Conservation (phyloP, 2,329 filamentous ascomycete genomes). For the Rhynchosporium graminicola region DNA sequence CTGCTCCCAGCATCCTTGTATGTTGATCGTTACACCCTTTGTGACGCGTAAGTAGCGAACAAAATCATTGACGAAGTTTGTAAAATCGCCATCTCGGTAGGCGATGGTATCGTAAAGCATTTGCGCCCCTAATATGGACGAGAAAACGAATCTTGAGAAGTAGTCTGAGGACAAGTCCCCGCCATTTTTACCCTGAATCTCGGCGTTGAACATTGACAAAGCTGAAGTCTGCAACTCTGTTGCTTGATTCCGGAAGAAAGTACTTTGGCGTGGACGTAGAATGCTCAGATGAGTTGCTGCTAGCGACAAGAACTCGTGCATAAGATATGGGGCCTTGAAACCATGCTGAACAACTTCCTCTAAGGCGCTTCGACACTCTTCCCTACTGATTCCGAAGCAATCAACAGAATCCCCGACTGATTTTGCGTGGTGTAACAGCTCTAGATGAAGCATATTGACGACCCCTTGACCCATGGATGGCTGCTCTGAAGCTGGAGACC, state of each 20-base stretch:
- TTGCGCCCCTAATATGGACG: background rate
- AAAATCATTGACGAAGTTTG: background rate
- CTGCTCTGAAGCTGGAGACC: conserved; percentile 6
- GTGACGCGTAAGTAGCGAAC: conserved; percentile 1
- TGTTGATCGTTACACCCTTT: conserved; percentile 4
- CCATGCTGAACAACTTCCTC: background rate
- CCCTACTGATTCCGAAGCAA: background rate
- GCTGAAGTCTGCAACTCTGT: conserved; percentile 7
- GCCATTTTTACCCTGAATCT: background rate
- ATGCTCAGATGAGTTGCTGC: background rate
- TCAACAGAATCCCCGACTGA: background rate
- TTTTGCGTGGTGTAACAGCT: background rate
- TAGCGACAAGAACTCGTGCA: conserved; percentile 2
- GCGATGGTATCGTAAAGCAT: conserved; percentile 9
- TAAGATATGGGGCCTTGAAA: background rate
- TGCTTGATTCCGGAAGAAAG: background rate
- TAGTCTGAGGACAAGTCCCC: background rate
- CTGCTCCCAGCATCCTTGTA: background rate
- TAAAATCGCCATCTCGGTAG: conserved; percentile 7
- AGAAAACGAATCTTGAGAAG: conserved; percentile 3
- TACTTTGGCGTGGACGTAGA: background rate
- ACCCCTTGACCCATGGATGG: background rate
- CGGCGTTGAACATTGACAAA: conserved; percentile 3
- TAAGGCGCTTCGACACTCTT: background rate
- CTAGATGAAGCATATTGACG: conserved; percentile 1